A percentile compares a stretch with the other conserved stretches of the same genome.
These are phyloP conservation scores for Thraustochytrium striatum DNA, from an alignment of 352 stramenopile genomes.

Conservation along the genomic window DNA sequence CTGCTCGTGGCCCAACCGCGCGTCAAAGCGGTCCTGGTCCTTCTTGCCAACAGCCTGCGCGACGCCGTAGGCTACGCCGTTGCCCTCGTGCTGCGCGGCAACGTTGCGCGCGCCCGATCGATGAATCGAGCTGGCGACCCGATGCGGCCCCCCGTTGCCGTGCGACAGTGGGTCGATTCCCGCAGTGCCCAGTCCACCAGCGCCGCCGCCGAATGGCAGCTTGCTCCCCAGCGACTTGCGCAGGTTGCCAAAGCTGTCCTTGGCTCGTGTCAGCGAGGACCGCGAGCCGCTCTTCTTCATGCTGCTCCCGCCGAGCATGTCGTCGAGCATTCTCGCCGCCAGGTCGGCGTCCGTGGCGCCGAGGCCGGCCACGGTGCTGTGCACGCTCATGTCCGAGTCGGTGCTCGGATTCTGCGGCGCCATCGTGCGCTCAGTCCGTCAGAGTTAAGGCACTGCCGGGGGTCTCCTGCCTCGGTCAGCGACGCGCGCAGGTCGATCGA, in stretches of 20 bases:
- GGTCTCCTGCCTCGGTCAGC: too few relatives aligned
- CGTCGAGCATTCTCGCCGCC: too few relatives aligned
- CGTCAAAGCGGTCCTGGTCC: slow-evolving; percentile 42
- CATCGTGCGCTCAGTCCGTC: too few relatives aligned
- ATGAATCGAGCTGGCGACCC: not conserved
- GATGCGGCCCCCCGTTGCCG: not conserved
- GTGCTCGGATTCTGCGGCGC: too few relatives aligned
- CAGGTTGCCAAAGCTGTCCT: slow-evolving; percentile 1
- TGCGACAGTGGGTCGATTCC: not conserved
- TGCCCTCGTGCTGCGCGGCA: not conserved
- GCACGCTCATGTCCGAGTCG: slow-evolving; percentile 19
- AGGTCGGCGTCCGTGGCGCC: not conserved
- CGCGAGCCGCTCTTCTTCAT: not conserved
- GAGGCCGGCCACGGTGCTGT: slow-evolving; percentile 21
- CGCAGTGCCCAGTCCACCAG: not conserved
- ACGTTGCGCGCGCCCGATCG: not conserved
- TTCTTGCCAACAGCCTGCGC: slow-evolving; percentile 42
- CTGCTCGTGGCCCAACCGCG: slow-evolving; percentile 17
- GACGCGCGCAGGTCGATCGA: too few relatives aligned
- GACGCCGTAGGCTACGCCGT: slow-evolving; percentile 14
- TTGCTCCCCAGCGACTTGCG: not conserved
- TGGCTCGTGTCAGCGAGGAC: not conserved
- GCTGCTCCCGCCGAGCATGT: not conserved
- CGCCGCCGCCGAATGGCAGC: not conserved
- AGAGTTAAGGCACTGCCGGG: too few relatives aligned